Conservation (phyloP, 441 rosid genomes). For the Metrosideros polymorpha region DNA sequence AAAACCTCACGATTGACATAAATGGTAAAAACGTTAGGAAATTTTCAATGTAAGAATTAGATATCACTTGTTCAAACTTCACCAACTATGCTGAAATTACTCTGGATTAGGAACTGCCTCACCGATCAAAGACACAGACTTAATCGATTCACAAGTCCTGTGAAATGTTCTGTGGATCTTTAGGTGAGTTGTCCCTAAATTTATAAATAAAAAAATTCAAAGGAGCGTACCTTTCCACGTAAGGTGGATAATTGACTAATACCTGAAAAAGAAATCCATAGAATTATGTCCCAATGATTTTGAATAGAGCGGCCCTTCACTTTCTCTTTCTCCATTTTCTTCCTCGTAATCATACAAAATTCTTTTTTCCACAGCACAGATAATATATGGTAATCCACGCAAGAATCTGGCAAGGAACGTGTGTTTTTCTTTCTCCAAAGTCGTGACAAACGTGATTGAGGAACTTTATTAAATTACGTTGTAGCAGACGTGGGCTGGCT, state of each 20-base stretch:
- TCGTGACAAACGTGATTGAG: neutral
- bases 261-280: neutral
- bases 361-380: neutral
- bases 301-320: neutral
- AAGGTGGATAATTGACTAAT: neutral
- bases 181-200: neutral
- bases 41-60: neutral
- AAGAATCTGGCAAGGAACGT: neutral
- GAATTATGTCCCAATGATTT: neutral
- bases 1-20: neutral
- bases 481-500: neutral
- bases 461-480: neutral
- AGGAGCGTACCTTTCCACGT: neutral
- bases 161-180: neutral
- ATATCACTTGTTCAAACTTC: neutral
- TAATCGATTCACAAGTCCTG: neutral
- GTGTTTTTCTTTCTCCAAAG: neutral
- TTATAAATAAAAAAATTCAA: neutral
- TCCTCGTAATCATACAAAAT: neutral
- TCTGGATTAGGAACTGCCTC: neutral
- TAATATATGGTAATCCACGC: neutral
- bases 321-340: neutral
- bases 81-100: neutral
- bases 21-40: neutral
- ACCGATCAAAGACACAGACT: neutral